Percentiles rank a stretch among this genome's conserved stretches.
Evolutionary conservation across 2,329 filamentous ascomycete genomes (phyloP).

Genomic region (Lojkania enalia): DNA sequence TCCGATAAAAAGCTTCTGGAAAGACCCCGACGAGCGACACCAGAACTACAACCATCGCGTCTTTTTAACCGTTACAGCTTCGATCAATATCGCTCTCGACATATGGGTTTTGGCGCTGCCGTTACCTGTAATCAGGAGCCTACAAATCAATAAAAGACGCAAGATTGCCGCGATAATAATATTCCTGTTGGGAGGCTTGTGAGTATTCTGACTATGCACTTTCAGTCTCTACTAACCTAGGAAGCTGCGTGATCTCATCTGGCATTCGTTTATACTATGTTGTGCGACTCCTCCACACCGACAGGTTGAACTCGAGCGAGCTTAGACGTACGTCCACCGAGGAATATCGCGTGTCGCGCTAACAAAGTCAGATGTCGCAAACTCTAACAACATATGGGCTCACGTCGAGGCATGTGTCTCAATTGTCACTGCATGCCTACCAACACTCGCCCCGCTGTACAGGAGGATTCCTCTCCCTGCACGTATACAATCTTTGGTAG

Average conservation of each 20-base stretch:
- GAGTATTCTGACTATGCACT: not conserved
- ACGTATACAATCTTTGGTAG: too few relatives aligned
- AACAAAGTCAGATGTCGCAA: not conserved
- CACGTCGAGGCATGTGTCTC: conserved; percentile 8
- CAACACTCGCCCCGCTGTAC: conserved; percentile 3
- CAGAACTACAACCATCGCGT: not conserved
- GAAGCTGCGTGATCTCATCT: not conserved
- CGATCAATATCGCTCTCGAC: not conserved
- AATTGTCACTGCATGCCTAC: conserved; percentile 5
- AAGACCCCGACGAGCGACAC: not conserved
- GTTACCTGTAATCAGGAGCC: not conserved
- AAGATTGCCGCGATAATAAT: not conserved
- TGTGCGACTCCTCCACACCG: not conserved
- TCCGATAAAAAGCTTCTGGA: not conserved
- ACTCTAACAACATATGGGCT: conserved; percentile 6
- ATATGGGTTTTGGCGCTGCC: not conserved
- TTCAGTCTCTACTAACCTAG: not conserved
- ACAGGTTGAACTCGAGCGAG: not conserved
- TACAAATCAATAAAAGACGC: not conserved
- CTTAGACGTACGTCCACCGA: not conserved
- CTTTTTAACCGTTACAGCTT: not conserved
- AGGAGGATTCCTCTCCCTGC: too few relatives aligned
- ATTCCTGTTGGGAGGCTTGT: not conserved
- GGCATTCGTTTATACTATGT: not conserved
- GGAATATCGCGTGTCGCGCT: not conserved